A percentile compares a stretch with the other conserved stretches of the same genome.
These are phyloP conservation scores for Silene coronaria DNA, from an alignment of 179 eudicot genomes.

Conservation along the genomic window DNA sequence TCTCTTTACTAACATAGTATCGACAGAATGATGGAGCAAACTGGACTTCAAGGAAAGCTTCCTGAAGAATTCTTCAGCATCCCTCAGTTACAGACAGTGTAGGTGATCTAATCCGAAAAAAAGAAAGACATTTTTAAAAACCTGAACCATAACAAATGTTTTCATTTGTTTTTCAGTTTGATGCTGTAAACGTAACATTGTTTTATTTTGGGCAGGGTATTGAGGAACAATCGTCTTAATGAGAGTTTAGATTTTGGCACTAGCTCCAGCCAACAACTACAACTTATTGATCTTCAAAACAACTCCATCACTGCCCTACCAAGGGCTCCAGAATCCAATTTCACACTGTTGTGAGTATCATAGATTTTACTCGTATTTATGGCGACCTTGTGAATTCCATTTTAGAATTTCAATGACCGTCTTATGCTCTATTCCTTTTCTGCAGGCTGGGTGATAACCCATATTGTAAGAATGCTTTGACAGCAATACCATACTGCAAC, in stretches of 20 bases:
- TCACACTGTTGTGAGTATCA: conserved; percentile 27
- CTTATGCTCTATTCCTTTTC: background rate
- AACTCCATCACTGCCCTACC: conserved; percentile 33
- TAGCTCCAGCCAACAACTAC: conserved; percentile 33
- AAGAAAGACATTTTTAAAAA: background rate
- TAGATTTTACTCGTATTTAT: background rate
- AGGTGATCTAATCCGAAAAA: conserved; percentile 25
- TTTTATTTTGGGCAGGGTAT: conserved; percentile 28
- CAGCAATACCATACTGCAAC: conserved; percentile 28
- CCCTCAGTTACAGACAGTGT: conserved; percentile 52
- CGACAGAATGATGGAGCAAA: conserved; percentile 41
- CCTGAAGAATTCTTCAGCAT: conserved; percentile 43
- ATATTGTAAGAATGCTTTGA: conserved; percentile 18
- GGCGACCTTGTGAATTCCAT: background rate
- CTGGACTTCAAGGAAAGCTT: conserved; percentile 43
- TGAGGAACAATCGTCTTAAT: conserved; percentile 41
- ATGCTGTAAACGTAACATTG: background rate
- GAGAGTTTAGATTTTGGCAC: conserved; percentile 45
- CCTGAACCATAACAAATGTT: background rate
- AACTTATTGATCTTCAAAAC: conserved; percentile 45
- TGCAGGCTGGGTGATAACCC: conserved; percentile 44
- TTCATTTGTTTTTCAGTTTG: background rate
- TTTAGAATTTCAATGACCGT: background rate
- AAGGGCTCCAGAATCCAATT: conserved; percentile 19
- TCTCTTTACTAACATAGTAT: conserved; percentile 9